phyloP scores from a whole-genome alignment of 441 rosid species.

The Daphne laureola region DNA sequence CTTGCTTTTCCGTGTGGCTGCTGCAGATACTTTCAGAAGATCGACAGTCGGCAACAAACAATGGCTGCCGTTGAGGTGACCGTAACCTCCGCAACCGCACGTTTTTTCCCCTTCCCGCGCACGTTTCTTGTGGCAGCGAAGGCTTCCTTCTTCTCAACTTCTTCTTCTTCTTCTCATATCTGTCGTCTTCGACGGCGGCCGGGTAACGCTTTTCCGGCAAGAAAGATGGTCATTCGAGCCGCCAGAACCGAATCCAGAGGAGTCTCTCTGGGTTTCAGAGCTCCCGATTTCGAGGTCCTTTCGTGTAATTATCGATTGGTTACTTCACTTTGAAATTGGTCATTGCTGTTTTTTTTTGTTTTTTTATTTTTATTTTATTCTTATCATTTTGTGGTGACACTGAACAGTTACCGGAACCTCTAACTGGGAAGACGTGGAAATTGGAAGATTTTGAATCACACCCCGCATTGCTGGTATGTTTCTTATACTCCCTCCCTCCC shows the following conservation, averaged over 20 bases:
- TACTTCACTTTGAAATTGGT: background rate
- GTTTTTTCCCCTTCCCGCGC: slow-evolving; percentile 12
- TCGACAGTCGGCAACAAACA: background rate
- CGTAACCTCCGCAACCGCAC: slow-evolving; percentile 17
- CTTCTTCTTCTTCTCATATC: slow-evolving; percentile 17
- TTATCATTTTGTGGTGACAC: slow-evolving; percentile 10
- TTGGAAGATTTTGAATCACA: slow-evolving; percentile 75
- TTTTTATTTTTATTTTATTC: background rate
- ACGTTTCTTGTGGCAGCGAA: slow-evolving; percentile 5
- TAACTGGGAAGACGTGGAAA: slow-evolving; percentile 65
- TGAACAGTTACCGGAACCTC: slow-evolving; percentile 59
- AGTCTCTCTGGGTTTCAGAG: slow-evolving; percentile 50
- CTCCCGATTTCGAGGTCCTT: slow-evolving; percentile 53
- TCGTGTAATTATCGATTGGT: background rate
- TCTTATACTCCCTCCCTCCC: too few relatives aligned
- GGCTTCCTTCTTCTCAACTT: slow-evolving; percentile 14
- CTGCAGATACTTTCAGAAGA: too few relatives aligned
- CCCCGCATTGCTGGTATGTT: slow-evolving; percentile 62
- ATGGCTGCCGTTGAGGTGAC: slow-evolving; percentile 15
- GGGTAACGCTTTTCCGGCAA: slow-evolving; percentile 20
- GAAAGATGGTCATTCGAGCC: slow-evolving; percentile 44
- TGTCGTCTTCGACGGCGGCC: slow-evolving; percentile 21
- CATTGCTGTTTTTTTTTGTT: too few relatives aligned
- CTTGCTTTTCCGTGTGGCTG: too few relatives aligned
- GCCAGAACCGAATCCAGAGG: slow-evolving; percentile 58